phyloP scores from a whole-genome alignment of 345 rosid species.

The Salix koriyanagi region DNA sequence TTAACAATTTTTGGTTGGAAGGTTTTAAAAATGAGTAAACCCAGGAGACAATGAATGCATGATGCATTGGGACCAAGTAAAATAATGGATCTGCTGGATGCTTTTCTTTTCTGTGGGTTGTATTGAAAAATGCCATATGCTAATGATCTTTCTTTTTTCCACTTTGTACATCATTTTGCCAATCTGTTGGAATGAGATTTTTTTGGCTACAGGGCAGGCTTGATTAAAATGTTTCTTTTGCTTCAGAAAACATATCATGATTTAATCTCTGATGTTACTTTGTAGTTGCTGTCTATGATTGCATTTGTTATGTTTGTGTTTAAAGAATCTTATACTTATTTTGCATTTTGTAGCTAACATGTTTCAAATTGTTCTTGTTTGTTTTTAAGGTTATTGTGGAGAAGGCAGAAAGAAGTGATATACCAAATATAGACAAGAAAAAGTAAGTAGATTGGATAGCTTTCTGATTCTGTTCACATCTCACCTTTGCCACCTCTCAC shows the following conservation, averaged over 20 bases:
- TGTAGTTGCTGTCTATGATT: not conserved
- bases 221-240: not conserved
- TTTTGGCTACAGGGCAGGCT: not conserved
- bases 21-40: not conserved
- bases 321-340: not conserved
- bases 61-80: not conserved
- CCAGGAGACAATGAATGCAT: not conserved
- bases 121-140: not conserved
- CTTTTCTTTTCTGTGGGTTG: not conserved
- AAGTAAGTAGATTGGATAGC: conserved; percentile 45
- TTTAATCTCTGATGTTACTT: no score
- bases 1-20: not conserved
- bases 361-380: not conserved
- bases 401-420: conserved; percentile 92
- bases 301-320: not conserved
- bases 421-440: conserved; percentile 91
- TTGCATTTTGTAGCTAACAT: conserved; percentile 14
- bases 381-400: conserved; percentile 78
- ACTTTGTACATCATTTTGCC: not conserved
- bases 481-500: not conserved
- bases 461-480: not conserved
- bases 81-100: not conserved
- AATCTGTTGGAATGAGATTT: not conserved
- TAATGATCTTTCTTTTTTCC: not conserved
- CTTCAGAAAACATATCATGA: not conserved